Conservation (phyloP, 164 flowering plant species). For the Vitis rupestris region DNA sequence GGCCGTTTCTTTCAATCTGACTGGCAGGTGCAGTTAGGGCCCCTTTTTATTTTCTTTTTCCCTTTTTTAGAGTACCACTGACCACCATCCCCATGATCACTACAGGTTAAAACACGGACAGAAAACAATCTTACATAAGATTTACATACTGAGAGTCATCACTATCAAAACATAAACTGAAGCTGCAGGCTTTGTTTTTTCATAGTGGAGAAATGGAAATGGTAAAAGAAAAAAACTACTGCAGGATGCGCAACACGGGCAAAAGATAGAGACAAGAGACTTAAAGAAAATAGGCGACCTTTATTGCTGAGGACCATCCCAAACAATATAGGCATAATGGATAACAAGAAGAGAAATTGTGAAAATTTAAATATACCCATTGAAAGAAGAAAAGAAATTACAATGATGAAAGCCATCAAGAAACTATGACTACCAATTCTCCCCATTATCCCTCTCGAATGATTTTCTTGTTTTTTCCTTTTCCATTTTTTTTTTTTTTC, state of each 20-base stretch:
- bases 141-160: slow-evolving; percentile 6
- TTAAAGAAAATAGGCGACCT: no score
- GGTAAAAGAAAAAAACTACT: not conserved
- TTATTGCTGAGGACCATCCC: no score
- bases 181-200: not conserved
- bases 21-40: not conserved
- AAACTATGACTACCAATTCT: not conserved
- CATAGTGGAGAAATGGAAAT: not conserved
- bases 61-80: not conserved
- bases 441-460: slow-evolving; percentile 1
- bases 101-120: not conserved
- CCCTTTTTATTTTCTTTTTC: no score
- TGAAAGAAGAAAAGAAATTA: not conserved
- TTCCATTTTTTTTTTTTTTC: not conserved
- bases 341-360: not conserved
- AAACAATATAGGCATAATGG: no score
- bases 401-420: not conserved
- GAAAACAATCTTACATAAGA: slow-evolving; percentile 1
- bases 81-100: not conserved
- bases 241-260: no score
- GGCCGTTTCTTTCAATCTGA: not conserved
- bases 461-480: not conserved
- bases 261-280: no score
- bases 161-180: slow-evolving; percentile 7
- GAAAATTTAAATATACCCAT: not conserved